These are phyloP conservation scores for Fusarium metavorans DNA, from an alignment of 2,329 filamentous ascomycete species.

Conservation along the genomic window DNA sequence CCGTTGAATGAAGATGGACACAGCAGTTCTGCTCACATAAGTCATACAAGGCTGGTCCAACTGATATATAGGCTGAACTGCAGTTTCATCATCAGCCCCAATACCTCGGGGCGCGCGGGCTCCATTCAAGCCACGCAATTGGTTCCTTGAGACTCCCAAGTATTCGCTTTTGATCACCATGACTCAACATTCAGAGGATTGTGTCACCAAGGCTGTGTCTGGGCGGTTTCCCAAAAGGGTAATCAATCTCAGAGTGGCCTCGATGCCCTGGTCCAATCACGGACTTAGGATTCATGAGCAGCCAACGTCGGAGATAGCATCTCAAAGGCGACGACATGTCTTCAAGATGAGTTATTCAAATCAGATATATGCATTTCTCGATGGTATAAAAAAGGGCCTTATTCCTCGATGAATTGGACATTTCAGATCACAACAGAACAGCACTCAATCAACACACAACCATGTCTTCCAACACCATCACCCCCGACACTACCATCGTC, in stretches of 20 bases:
- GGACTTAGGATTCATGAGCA: constrained; percentile 24
- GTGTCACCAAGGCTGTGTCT: neutral
- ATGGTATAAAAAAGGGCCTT: constrained; percentile 10
- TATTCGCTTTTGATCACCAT: neutral
- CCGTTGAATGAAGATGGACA: neutral
- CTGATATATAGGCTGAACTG: neutral
- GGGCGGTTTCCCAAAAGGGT: constrained; percentile 21
- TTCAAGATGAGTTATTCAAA: neutral
- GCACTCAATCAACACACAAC: neutral
- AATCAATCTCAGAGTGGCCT: constrained; percentile 33
- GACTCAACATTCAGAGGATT: neutral
- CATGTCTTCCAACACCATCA: constrained; percentile 22
- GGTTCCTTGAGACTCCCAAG: neutral
- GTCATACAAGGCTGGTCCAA: neutral
- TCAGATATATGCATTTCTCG: neutral
- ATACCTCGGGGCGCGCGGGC: neutral
- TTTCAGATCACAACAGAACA: neutral
- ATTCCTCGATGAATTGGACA: neutral
- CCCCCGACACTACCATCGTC: constrained; percentile 12
- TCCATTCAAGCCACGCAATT: neutral
- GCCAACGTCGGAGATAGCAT: constrained; percentile 12
- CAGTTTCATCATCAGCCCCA: neutral
- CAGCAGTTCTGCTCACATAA: neutral
- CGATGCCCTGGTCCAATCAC: constrained; percentile 20
- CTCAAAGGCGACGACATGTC: neutral